These are phyloP conservation scores for Bipolaris zeicola DNA, from an alignment of 2,329 filamentous ascomycete genomes.

Conservation along the genomic window DNA sequence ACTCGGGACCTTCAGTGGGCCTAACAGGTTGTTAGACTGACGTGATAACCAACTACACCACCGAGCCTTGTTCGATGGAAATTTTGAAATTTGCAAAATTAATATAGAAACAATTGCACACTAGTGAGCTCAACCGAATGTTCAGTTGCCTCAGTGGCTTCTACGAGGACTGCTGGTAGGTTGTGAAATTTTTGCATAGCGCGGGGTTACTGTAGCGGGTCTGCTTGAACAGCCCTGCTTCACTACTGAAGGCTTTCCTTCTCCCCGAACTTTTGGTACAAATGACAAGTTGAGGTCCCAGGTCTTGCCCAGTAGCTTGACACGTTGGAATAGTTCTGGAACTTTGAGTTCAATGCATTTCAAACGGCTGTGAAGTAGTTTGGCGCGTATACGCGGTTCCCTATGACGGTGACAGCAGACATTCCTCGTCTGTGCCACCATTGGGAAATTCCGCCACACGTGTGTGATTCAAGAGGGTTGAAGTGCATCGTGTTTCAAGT, in stretches of 20 bases:
- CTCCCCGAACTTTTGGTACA: neutral
- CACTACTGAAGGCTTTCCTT: neutral
- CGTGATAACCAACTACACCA: conserved; percentile 57
- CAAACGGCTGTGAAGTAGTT: neutral
- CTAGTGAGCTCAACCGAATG: too few species aligned
- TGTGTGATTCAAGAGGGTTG: neutral
- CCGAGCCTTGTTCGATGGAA: conserved; percentile 27
- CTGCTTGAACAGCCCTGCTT: neutral
- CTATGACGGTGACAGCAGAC: neutral
- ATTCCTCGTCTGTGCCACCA: neutral
- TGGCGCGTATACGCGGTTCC: neutral
- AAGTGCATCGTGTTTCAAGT: conserved; percentile 1
- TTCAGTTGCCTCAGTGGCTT: too few species aligned
- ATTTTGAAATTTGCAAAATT: neutral
- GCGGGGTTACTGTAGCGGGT: neutral
- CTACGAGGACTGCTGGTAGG: neutral
- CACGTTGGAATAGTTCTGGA: neutral
- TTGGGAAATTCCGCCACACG: neutral
- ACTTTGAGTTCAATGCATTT: neutral
- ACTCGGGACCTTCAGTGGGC: conserved; percentile 22
- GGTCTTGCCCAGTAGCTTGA: neutral
- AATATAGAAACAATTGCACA: too few species aligned
- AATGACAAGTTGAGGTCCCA: neutral
- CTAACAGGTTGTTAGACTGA: conserved; percentile 50
- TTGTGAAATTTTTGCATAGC: neutral